phyloP scores from a whole-genome alignment of 768 basidiomycete species.

The Boletus sp. region DNA sequence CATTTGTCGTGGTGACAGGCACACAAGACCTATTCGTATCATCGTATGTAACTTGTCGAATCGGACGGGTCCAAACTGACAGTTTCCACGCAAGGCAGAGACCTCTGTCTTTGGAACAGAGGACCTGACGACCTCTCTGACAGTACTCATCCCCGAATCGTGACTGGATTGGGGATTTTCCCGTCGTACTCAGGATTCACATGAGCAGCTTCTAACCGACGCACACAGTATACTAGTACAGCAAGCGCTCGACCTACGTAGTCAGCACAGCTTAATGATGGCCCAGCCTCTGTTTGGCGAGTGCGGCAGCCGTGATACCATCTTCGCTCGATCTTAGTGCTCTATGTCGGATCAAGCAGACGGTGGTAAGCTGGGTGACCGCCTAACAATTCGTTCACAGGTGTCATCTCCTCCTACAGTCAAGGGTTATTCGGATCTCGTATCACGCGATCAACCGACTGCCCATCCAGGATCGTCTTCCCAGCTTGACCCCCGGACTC shows the following conservation, averaged over 20 bases:
- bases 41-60: too few species aligned
- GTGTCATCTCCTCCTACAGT: neutral
- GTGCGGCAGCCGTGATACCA: neutral
- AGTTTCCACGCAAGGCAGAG: neutral
- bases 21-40: neutral
- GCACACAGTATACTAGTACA: too few species aligned
- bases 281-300: neutral
- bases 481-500: slow-evolving; percentile 12
- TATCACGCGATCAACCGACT: neutral
- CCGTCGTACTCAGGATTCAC: neutral
- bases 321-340: neutral
- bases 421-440: neutral
- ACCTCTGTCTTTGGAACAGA: neutral
- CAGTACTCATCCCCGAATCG: neutral
- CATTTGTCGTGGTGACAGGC: neutral
- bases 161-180: neutral
- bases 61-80: too few species aligned
- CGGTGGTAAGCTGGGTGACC: neutral
- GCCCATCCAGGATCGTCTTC: neutral
- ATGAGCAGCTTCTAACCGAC: neutral
- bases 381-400: neutral
- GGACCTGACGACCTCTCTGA: neutral
- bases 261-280: neutral
- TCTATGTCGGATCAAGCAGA: neutral
- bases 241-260: neutral